These are phyloP conservation scores for Hortaea sp. DNA, from an alignment of 2,329 filamentous ascomycete genomes.

Conservation along the genomic window DNA sequence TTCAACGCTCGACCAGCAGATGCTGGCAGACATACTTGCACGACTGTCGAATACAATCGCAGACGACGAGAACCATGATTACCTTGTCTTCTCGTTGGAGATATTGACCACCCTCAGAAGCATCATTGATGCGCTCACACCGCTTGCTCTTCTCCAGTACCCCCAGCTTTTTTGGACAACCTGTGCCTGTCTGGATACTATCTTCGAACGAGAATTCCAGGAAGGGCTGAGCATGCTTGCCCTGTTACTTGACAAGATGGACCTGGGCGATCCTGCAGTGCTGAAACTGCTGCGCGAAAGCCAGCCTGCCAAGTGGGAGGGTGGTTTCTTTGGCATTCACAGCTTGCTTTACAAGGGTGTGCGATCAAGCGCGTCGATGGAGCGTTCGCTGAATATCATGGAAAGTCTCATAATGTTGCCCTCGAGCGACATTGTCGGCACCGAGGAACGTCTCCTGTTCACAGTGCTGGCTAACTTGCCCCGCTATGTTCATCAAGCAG, in stretches of 20 bases:
- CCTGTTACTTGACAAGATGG: slow-evolving; percentile 71
- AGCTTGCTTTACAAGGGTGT: slow-evolving; percentile 83
- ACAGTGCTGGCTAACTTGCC: slow-evolving; percentile 87
- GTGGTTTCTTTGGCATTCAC: slow-evolving; percentile 76
- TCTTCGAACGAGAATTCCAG: slow-evolving; percentile 89
- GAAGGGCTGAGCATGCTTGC: slow-evolving; percentile 89
- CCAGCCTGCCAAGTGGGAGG: slow-evolving; percentile 80
- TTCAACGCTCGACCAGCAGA: slow-evolving; percentile 78
- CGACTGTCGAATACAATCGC: slow-evolving; percentile 93
- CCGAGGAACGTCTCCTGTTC: slow-evolving; percentile 73
- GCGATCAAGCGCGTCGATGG: slow-evolving; percentile 73
- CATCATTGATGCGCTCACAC: slow-evolving; percentile 74
- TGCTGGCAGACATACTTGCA: slow-evolving; percentile 95
- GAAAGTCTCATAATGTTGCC: slow-evolving; percentile 71
- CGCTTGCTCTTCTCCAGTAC: slow-evolving; percentile 72
- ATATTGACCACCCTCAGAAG: slow-evolving; percentile 90
- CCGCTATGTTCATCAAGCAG: slow-evolving; percentile 69
- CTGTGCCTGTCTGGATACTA: slow-evolving; percentile 90
- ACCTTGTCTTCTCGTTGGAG: slow-evolving; percentile 95
- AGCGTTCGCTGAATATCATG: slow-evolving; percentile 65
- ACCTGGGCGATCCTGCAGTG: slow-evolving; percentile 61
- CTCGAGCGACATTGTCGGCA: slow-evolving; percentile 69
- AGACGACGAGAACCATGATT: slow-evolving; percentile 76
- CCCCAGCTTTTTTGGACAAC: slow-evolving; percentile 97
- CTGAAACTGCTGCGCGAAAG: slow-evolving; percentile 64